Evolutionary conservation across 345 rosid genomes (phyloP).

Genomic region (Aquilaria sinensis): DNA sequence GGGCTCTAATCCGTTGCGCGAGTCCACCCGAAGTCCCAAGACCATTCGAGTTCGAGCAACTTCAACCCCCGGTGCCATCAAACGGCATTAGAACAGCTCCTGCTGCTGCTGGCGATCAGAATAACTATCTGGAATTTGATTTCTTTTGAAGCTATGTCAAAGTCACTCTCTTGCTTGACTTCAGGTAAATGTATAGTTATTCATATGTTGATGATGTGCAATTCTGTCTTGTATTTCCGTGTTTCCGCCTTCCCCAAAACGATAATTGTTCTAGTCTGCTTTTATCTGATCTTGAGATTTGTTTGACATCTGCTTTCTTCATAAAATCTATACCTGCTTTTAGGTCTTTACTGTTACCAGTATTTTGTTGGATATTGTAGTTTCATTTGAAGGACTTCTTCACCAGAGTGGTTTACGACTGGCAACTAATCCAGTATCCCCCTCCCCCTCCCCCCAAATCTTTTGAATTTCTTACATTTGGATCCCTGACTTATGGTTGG

Average conservation of each 20-base stretch:
- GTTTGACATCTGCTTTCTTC: background rate
- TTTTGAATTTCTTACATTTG: too few species aligned
- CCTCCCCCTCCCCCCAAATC: too few species aligned
- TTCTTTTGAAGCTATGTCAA: slow-evolving; percentile 39
- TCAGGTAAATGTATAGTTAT: slow-evolving; percentile 11
- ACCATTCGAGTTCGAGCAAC: slow-evolving; percentile 52
- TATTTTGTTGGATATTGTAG: background rate
- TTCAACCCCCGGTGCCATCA: slow-evolving; percentile 32
- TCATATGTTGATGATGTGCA: slow-evolving; percentile 12
- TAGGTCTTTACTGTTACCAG: background rate
- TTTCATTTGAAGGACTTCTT: too few species aligned
- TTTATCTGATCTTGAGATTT: slow-evolving; percentile 3
- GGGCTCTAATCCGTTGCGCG: slow-evolving; percentile 79
- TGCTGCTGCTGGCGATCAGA: slow-evolving; percentile 27
- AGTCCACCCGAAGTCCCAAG: slow-evolving; percentile 81
- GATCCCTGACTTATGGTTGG: too few species aligned
- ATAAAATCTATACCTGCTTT: background rate
- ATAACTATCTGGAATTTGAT: slow-evolving; percentile 67
- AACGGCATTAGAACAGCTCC: slow-evolving; percentile 34
- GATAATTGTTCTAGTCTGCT: slow-evolving; percentile 6
- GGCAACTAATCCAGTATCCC: too few species aligned
- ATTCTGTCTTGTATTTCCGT: background rate
- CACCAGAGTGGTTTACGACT: too few species aligned
- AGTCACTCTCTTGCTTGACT: slow-evolving; percentile 9
- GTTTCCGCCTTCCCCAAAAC: background rate